Evolutionary conservation across 768 basidiomycete species (phyloP).

Genomic region (Tylopilus rubrobrunneus): DNA sequence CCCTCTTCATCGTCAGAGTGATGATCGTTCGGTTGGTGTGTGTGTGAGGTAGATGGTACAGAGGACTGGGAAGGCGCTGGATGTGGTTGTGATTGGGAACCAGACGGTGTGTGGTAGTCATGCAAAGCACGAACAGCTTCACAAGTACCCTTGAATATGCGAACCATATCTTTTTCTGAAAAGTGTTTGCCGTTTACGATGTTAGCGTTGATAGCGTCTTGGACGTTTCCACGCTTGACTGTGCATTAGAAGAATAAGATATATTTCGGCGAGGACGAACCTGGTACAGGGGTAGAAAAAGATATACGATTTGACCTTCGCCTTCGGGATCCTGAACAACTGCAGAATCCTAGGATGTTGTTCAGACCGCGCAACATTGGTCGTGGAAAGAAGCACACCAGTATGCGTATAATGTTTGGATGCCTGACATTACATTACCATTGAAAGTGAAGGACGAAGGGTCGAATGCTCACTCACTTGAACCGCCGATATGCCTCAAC

Average conservation of each 20-base stretch:
- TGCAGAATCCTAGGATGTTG: slow-evolving; percentile 69
- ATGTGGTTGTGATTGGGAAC: slow-evolving; percentile 20
- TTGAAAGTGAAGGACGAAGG: background rate
- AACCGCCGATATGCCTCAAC: slow-evolving; percentile 94
- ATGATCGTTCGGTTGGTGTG: slow-evolving; percentile 19
- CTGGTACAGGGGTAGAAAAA: slow-evolving; percentile 93
- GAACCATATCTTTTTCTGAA: slow-evolving; percentile 84
- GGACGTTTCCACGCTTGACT: slow-evolving; percentile 83
- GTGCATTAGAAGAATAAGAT: background rate
- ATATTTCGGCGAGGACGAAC: slow-evolving; percentile 34
- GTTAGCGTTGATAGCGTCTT: slow-evolving; percentile 89
- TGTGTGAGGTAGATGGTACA: slow-evolving; percentile 21
- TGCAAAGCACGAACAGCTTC: slow-evolving; percentile 95
- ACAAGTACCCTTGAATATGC: slow-evolving; percentile 91
- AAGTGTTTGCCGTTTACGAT: slow-evolving; percentile 79
- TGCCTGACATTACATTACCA: slow-evolving; percentile 49
- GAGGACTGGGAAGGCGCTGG: slow-evolving; percentile 12
- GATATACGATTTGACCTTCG: slow-evolving; percentile 92
- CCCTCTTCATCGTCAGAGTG: slow-evolving; percentile 56
- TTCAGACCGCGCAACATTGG: background rate
- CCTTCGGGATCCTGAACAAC: slow-evolving; percentile 92
- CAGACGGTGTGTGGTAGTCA: slow-evolving; percentile 59
- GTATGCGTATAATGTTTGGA: slow-evolving; percentile 93
- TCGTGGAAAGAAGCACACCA: slow-evolving; percentile 43
- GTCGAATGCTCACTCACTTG: slow-evolving; percentile 51